Evolutionary conservation across 2,329 filamentous ascomycete species (phyloP), one percentile per base, ranked within the genome.

Genomic region (Aspergillus pseudonomiae): DNA sequence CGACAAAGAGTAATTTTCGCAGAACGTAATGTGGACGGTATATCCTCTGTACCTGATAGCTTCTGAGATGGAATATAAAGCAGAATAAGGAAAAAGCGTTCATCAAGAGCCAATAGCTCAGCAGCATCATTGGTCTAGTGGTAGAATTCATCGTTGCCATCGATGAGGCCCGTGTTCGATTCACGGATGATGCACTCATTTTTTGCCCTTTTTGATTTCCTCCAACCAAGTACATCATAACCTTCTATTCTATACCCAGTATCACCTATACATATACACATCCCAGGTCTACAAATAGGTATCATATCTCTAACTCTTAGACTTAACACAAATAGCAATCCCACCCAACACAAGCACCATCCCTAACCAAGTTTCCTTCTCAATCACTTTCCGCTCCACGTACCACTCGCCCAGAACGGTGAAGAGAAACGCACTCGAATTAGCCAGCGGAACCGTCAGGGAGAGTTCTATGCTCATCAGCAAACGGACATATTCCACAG

Each of bases 391-490:
- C 65, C 88, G 88, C 72, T 97, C 94, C 0, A 94, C 93, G 83
- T 90, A 96, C 93, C 94, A 98, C 71, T 98, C 94, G 0, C 94
- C 94, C 14, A 97, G 74, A 2, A 97, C 94, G 0, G 94, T 98
- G 74, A 97, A 98, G n/a, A 98, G 79, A 71, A 98, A 98, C 0
- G 94, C 94, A 73, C 96, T 81, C 0, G 93, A 96, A 74, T 98
- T 98, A 1, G 94, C 94, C 66, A 98, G 95, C 1, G 94, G 94
- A 0, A 98, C 94, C 2, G 94, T 97, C 66, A 98, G 82, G 74
- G 93, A 97, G 70, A 98, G 76, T 78, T 98, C 94, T 95, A 59
- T 7, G 14, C 14, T 7, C 6, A 12, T 36, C 34, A 36, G 34
- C 32, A 12, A 34, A 34, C 32, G 12, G 32, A 12, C 11, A 1